These are phyloP conservation scores for Dactylellina leptospora DNA, from an alignment of 2,329 filamentous ascomycete species.

Conservation along the genomic window DNA sequence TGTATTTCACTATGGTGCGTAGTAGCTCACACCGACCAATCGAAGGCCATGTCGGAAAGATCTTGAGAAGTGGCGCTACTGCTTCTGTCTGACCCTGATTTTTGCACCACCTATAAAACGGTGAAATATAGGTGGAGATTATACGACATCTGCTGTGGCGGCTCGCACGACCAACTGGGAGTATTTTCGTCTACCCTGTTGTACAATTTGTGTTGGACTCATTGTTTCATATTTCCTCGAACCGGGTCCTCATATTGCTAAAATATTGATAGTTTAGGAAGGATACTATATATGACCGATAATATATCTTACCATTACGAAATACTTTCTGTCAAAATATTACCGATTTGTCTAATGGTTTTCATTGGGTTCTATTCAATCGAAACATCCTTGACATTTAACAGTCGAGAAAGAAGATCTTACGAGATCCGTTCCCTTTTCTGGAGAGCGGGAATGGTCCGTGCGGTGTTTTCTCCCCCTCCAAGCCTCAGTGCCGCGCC, in stretches of 20 bases:
- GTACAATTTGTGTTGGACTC: slow-evolving; percentile 46
- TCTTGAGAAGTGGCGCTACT: slow-evolving; percentile 28
- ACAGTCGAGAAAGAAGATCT: slow-evolving; percentile 21
- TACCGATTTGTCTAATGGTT: not conserved
- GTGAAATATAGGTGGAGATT: slow-evolving; percentile 34
- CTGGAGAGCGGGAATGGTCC: slow-evolving; percentile 25
- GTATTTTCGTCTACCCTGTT: slow-evolving; percentile 16
- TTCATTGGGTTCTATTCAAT: slow-evolving; percentile 8
- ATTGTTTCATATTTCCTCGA: not conserved
- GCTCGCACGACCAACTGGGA: slow-evolving; percentile 9
- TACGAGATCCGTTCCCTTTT: slow-evolving; percentile 35
- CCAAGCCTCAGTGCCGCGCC: slow-evolving; percentile 25
- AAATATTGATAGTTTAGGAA: not conserved
- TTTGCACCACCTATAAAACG: slow-evolving; percentile 41
- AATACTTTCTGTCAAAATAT: slow-evolving; percentile 4
- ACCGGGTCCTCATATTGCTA: not conserved
- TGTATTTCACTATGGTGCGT: too few relatives aligned
- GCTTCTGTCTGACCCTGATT: slow-evolving; percentile 19
- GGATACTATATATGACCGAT: slow-evolving; percentile 4
- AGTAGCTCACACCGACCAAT: not conserved
- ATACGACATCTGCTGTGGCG: slow-evolving; percentile 7
- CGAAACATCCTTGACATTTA: slow-evolving; percentile 12
- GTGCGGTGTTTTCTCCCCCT: slow-evolving; percentile 33
- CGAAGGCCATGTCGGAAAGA: not conserved
- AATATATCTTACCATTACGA: slow-evolving; percentile 26